Percentiles rank a stretch among this genome's conserved stretches.
Evolutionary conservation across 1,284 basidiomycete species (phyloP).

Genomic region (Rhodotorula sp.): DNA sequence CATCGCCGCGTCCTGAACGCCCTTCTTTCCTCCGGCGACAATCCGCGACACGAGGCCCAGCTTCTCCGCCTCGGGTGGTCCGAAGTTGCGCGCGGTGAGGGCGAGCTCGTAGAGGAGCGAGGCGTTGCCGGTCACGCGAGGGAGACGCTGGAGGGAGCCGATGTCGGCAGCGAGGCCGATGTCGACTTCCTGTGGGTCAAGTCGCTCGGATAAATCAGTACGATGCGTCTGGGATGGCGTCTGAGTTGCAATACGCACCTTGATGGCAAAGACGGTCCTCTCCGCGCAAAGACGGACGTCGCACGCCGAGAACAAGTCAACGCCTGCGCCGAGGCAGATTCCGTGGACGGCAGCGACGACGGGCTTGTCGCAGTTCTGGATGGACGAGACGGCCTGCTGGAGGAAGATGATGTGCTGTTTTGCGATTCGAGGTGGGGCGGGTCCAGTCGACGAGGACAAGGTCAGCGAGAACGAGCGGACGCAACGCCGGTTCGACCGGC

Average conservation of each 20-base stretch:
- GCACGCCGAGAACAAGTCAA: constrained; percentile 72
- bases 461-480: background rate
- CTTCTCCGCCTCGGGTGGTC: constrained; percentile 64
- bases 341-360: constrained; percentile 84
- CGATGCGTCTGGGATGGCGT: no score
- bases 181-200: constrained; percentile 86
- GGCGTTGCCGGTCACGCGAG: constrained; percentile 75
- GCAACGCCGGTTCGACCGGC: no score
- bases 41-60: constrained; percentile 76
- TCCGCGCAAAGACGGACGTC: constrained; percentile 70
- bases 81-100: constrained; percentile 70
- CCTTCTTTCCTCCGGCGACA: constrained; percentile 62
- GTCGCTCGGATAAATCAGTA: no score
- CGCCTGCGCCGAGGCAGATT: constrained; percentile 63
- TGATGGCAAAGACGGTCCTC: constrained; percentile 68
- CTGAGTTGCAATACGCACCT: no score
- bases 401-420: constrained; percentile 53
- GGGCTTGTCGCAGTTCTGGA: constrained; percentile 72
- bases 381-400: constrained; percentile 67
- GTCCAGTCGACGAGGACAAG: background rate
- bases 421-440: background rate
- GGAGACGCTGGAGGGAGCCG: constrained; percentile 74
- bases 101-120: constrained; percentile 77
- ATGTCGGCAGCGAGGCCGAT: constrained; percentile 87
- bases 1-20: constrained; percentile 58